These are phyloP conservation scores for Amphicarpaea edgeworthii DNA, from an alignment of 306 rosid genomes.

Conservation along the genomic window DNA sequence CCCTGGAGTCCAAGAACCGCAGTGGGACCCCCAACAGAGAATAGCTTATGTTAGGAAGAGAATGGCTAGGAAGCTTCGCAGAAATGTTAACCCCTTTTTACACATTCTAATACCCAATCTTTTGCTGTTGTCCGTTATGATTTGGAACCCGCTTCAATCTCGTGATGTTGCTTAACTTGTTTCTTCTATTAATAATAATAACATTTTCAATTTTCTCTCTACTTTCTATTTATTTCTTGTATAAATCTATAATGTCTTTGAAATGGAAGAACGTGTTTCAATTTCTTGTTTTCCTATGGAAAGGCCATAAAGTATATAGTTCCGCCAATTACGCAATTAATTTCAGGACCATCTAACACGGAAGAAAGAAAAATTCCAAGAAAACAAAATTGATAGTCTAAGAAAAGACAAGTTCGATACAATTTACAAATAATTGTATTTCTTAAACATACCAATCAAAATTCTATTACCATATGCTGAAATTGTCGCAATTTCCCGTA, in stretches of 20 bases:
- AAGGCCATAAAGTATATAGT: background rate
- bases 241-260: background rate
- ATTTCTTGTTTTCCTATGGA: background rate
- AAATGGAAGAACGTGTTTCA: background rate
- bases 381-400: background rate
- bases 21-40: conserved; percentile 64
- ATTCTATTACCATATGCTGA: too few relatives aligned
- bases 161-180: background rate
- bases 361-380: background rate
- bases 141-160: conserved; percentile 61
- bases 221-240: too few relatives aligned
- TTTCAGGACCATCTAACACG: background rate
- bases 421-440: background rate
- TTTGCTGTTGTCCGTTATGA: too few relatives aligned
- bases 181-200: too few relatives aligned
- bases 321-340: conserved; percentile 19
- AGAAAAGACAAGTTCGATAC: too few relatives aligned
- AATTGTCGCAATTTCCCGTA: too few relatives aligned
- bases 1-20: conserved; percentile 62
- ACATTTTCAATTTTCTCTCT: too few relatives aligned
- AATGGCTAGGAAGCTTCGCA: conserved; percentile 54
- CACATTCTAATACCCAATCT: conserved; percentile 60
- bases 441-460: background rate
- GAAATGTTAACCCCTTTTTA: conserved; percentile 57
- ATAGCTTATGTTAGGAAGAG: conserved; percentile 63